Percentiles rank a stretch among this genome's conserved stretches.
Evolutionary conservation across 768 basidiomycete genomes (phyloP).

Genomic region (Rhodotorula toruloides): DNA sequence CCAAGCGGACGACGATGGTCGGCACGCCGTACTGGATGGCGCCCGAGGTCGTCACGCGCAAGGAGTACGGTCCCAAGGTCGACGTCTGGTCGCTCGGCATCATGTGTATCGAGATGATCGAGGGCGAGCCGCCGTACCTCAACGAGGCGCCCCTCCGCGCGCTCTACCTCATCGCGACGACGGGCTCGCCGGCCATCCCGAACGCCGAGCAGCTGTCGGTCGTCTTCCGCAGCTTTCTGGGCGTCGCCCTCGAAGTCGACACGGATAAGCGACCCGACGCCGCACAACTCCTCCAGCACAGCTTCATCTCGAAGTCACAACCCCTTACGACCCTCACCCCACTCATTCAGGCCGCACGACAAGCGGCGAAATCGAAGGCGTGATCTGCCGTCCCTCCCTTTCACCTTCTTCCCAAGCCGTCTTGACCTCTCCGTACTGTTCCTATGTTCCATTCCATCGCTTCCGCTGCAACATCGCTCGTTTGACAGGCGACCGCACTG

Average conservation of each 20-base stretch:
- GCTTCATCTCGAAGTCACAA: constrained; percentile 51
- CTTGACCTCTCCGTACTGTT: too few species aligned
- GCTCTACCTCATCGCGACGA: constrained; percentile 94
- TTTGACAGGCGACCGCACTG: too few species aligned
- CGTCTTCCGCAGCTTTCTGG: constrained; percentile 82
- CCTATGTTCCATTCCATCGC: too few species aligned
- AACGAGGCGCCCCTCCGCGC: constrained; percentile 70
- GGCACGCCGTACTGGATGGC: constrained; percentile 99
- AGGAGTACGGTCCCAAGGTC: constrained; percentile 90
- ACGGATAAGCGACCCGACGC: constrained; percentile 89
- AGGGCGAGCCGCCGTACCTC: constrained; percentile 87
- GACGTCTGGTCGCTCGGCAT: constrained; percentile 98
- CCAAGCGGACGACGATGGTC: constrained; percentile 92
- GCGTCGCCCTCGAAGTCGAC: constrained; percentile 84
- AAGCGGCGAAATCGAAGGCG: constrained; percentile 16
- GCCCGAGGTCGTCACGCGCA: constrained; percentile 79
- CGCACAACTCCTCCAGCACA: constrained; percentile 68
- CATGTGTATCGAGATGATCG: constrained; percentile 81
- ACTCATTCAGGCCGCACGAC: constrained; percentile 30
- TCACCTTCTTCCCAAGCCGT: not conserved
- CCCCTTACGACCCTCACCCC: constrained; percentile 31
- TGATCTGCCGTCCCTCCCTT: not conserved
- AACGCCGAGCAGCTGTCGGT: constrained; percentile 73
- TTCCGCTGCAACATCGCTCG: too few species aligned
- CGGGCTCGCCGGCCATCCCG: constrained; percentile 91